Conservation (phyloP, 1,284 basidiomycete genomes). For the Butyriboletus appendiculatus region DNA sequence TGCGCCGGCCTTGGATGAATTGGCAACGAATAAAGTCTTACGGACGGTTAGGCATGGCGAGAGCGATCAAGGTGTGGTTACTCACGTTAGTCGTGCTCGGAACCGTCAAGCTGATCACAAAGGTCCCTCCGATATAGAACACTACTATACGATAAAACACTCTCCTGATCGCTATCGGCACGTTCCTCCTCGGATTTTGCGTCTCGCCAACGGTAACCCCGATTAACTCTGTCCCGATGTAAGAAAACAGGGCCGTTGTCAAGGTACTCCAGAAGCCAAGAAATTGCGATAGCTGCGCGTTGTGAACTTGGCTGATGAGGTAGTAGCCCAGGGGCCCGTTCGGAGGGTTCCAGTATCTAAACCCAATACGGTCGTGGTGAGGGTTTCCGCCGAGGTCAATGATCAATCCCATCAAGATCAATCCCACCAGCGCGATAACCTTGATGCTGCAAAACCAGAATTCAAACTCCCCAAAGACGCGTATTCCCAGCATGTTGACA, state of each 20-base stretch:
- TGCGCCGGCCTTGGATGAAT: constrained; percentile 21
- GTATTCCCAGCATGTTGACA: constrained; percentile 32
- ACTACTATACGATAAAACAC: constrained; percentile 54
- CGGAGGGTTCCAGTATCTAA: constrained; percentile 24
- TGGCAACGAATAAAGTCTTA: constrained; percentile 20
- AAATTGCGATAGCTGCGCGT: constrained; percentile 17
- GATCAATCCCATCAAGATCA: constrained; percentile 38
- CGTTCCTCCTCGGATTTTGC: constrained; percentile 30
- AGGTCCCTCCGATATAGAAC: constrained; percentile 57
- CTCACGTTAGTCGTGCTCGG: constrained; percentile 41
- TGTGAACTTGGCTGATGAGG: constrained; percentile 23
- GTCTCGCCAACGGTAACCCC: constrained; percentile 54
- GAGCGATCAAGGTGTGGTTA: constrained; percentile 20
- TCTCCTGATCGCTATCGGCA: constrained; percentile 44
- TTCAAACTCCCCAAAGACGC: constrained; percentile 38
- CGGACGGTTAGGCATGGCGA: constrained; percentile 10
- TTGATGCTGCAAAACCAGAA: constrained; percentile 42
- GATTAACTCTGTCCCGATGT: constrained; percentile 55
- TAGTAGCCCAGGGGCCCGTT: constrained; percentile 20
- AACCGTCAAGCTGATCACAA: constrained; percentile 55
- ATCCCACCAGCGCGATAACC: constrained; percentile 36
- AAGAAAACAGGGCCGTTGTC: constrained; percentile 43
- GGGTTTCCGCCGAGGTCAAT: constrained; percentile 29
- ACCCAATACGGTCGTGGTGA: constrained; percentile 25
- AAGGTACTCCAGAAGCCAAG: constrained; percentile 30